Base-by-base conservation (phyloP, 139 green algal genomes). In the Gonium pectorale region DNA sequence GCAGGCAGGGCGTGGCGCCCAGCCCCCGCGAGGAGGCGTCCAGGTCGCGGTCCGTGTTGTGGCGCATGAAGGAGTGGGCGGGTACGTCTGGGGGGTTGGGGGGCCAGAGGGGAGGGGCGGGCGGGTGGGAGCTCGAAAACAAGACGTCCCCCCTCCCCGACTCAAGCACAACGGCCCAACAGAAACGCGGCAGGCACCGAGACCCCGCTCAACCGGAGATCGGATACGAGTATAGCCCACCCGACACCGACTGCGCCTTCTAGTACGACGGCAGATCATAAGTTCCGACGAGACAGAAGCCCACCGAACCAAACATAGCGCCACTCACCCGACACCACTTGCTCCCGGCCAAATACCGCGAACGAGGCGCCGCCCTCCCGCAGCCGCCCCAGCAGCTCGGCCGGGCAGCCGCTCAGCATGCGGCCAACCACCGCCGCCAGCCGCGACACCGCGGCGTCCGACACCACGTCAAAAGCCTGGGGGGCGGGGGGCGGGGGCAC, bases 341-440 rank as follows among this genome's bases (percentile, higher is more conserved):
- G 77, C 19, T 92, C 31, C 21, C 80, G 79, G 3, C 91, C 93
- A 60, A 97, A 95, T 67, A 97, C 93, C 19, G 90, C 94, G 40
- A 97, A 71, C 19, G 88, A 87, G 24, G 89, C 89, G 5, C 90
- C 81, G 22, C 67, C 66, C n/a, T 73, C 46, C 13, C 49, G 26
- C 72, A 96, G 67, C 0, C 82, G 72, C 41, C 89, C 35, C 54
- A 95, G 37, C 19, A 96, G 63, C 4, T 43, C 67, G 1, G 44
- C 15, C 1, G 87, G 86, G 21, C 52, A 74, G 24, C 81, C 60
- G 2, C 56, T 40, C 67, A 95, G 69, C 89, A 95, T 94, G 68
- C 56, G 40, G 0, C 31, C 63, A 0, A 93, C 62, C 6, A 89
- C 38, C 19, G 77, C 26, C 7, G 44, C 83, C 31, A 89, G 67